Conservation (phyloP, 1,284 basidiomycete species). For the Apiotrichum sp. region DNA sequence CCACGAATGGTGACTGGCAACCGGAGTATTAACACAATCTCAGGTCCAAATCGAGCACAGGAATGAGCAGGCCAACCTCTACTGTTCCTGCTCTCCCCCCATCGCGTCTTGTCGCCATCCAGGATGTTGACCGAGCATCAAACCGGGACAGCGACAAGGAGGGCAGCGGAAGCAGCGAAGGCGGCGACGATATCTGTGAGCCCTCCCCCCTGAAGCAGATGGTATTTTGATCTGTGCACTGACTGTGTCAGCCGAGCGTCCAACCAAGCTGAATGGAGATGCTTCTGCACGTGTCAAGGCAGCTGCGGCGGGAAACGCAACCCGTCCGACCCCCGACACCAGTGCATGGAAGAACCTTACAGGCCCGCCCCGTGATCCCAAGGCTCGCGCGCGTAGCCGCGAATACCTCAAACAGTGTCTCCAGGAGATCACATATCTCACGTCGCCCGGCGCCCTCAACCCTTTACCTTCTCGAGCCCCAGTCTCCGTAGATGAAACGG, state of each 20-base stretch:
- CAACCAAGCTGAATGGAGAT: constrained; percentile 27
- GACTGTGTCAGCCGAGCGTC: constrained; percentile 4
- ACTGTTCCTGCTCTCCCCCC: constrained; percentile 32
- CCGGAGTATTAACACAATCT: constrained; percentile 14
- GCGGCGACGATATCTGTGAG: constrained; percentile 31
- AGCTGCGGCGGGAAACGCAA: constrained; percentile 14
- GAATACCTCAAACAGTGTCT: constrained; percentile 99
- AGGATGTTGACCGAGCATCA: constrained; percentile 38
- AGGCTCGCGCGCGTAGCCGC: constrained; percentile 84
- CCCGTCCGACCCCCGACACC: constrained; percentile 22
- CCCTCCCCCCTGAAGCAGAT: neutral
- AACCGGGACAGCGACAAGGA: constrained; percentile 34
- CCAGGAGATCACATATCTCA: constrained; percentile 96
- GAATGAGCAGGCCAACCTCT: constrained; percentile 2
- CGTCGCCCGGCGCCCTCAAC: constrained; percentile 93
- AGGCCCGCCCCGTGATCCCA: constrained; percentile 73
- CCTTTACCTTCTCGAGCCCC: constrained; percentile 78
- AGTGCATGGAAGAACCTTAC: constrained; percentile 58
- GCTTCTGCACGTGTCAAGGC: constrained; percentile 22
- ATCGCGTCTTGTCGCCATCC: constrained; percentile 38
- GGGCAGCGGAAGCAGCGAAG: constrained; percentile 39
- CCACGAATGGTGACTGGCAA: constrained; percentile 7
- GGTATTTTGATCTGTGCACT: neutral
- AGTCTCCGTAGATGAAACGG: constrained; percentile 24
- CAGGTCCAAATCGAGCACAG: constrained; percentile 60